These are phyloP conservation scores for Penicillium sp. DNA, from an alignment of 2,329 filamentous ascomycete genomes.

Conservation along the genomic window DNA sequence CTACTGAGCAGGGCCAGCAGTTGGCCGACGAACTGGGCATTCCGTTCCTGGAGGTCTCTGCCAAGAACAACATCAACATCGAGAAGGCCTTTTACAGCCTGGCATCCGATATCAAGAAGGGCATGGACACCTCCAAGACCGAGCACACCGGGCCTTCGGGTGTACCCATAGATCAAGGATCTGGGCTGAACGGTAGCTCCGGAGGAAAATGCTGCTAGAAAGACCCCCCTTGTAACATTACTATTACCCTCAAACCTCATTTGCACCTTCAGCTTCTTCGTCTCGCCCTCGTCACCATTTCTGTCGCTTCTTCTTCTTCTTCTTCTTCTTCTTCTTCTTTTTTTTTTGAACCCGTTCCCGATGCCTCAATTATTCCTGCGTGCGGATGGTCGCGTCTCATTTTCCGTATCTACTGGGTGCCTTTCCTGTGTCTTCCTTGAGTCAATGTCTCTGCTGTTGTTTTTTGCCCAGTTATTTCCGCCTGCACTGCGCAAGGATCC, in stretches of 20 bases:
- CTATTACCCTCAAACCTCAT: background rate
- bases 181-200: slow-evolving; percentile 43
- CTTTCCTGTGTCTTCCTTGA: slow-evolving; percentile 12
- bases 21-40: slow-evolving; percentile 94
- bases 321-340: slow-evolving; percentile 7
- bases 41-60: slow-evolving; percentile 95
- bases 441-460: slow-evolving; percentile 13
- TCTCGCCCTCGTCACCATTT: background rate
- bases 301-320: background rate
- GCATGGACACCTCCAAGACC: slow-evolving; percentile 83
- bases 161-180: slow-evolving; percentile 63
- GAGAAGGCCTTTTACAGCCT: slow-evolving; percentile 97
- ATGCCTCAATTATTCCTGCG: slow-evolving; percentile 9
- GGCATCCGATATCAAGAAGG: slow-evolving; percentile 96
- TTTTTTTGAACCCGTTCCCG: slow-evolving; percentile 6
- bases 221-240: slow-evolving; percentile 11
- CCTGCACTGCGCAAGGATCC: slow-evolving; percentile 15
- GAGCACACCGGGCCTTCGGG: slow-evolving; percentile 56
- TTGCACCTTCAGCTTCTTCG: slow-evolving; percentile 2
- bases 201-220: slow-evolving; percentile 71
- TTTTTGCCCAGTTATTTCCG: slow-evolving; percentile 17
- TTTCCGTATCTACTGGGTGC: background rate
- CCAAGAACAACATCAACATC: slow-evolving; percentile 99
- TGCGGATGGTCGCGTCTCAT: slow-evolving; percentile 8
- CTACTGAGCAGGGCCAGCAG: slow-evolving; percentile 85